phyloP scores from a whole-genome alignment of 768 basidiomycete genomes.

The Amylocystis lapponica region DNA sequence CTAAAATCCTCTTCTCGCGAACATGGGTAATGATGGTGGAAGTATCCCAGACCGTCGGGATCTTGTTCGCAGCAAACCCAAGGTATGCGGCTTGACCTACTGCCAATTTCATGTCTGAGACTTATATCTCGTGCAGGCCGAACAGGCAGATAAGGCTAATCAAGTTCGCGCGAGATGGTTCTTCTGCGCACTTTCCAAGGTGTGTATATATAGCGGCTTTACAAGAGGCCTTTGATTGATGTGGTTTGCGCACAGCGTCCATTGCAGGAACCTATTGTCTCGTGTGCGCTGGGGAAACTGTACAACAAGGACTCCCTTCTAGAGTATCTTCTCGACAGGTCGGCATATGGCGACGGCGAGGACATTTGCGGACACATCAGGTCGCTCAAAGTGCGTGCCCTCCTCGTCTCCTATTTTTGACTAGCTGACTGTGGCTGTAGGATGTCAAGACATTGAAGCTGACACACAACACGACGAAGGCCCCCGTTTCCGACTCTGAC shows the following conservation, averaged over 20 bases:
- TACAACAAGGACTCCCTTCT: conserved; percentile 96
- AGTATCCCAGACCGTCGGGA: conserved; percentile 83
- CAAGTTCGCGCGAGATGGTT: conserved; percentile 85
- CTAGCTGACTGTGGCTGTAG: conserved; percentile 31
- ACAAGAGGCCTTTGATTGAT: not conserved
- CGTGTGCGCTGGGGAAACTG: conserved; percentile 87
- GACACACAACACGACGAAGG: conserved; percentile 56
- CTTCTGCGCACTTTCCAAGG: conserved; percentile 95
- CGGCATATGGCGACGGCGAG: conserved; percentile 85
- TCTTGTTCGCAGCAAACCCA: conserved; percentile 65
- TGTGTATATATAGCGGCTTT: conserved; percentile 25
- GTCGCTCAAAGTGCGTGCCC: conserved; percentile 69
- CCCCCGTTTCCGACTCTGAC: conserved; percentile 31
- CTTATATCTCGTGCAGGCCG: conserved; percentile 40
- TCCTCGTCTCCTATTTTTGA: not conserved
- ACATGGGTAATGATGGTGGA: conserved; percentile 87
- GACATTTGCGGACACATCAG: conserved; percentile 90
- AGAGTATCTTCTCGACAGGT: conserved; percentile 80
- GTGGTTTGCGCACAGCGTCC: conserved; percentile 58
- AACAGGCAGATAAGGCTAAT: conserved; percentile 88
- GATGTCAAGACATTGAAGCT: conserved; percentile 82
- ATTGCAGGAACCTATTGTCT: conserved; percentile 86
- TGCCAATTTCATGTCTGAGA: not conserved
- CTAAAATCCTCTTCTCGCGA: no score
- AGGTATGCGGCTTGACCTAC: conserved; percentile 34